Evolutionary conservation across 1,139 yeast genomes (phyloP).

Genomic region (Candida tunisiensis): DNA sequence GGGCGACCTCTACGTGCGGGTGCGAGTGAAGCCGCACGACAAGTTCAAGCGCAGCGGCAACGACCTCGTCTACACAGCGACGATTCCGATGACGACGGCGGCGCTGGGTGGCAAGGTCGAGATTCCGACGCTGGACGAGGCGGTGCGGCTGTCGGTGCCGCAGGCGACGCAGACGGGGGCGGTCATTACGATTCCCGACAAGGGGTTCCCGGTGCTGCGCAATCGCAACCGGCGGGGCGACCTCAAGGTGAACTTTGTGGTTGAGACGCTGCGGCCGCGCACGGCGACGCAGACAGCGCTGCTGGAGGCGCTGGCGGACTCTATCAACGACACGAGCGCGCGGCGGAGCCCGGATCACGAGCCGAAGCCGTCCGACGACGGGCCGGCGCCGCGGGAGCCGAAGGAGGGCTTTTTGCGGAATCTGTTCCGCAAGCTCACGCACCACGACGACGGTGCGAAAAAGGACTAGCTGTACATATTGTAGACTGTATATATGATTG

Average conservation of each 20-base stretch:
- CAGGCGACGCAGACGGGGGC: constrained; percentile 75
- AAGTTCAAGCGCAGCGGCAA: constrained; percentile 48
- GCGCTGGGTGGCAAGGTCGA: constrained; percentile 84
- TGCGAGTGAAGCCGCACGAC: constrained; percentile 61
- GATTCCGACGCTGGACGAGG: constrained; percentile 71
- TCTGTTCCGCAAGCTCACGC: constrained; percentile 13
- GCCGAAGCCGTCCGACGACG: constrained; percentile 8
- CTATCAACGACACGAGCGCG: constrained; percentile 66
- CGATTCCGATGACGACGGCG: constrained; percentile 87
- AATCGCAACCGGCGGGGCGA: constrained; percentile 29
- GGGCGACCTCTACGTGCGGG: constrained; percentile 78
- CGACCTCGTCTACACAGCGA: constrained; percentile 45
- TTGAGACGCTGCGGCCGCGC: constrained; percentile 56
- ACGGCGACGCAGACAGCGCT: constrained; percentile 86
- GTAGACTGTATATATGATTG: neutral
- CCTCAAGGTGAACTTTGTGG: constrained; percentile 57
- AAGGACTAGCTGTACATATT: neutral
- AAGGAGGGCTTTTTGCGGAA: constrained; percentile 11
- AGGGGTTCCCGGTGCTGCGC: constrained; percentile 67
- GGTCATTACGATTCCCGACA: constrained; percentile 60
- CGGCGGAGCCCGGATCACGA: constrained; percentile 2
- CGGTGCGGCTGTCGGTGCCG: constrained; percentile 63
- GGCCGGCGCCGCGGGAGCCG: neutral
- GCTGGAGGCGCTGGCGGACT: constrained; percentile 88
- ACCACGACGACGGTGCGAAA: constrained; percentile 7